Conservation (phyloP, 495 filamentous ascomycete species). For the Recurvomyces mirabilis region DNA sequence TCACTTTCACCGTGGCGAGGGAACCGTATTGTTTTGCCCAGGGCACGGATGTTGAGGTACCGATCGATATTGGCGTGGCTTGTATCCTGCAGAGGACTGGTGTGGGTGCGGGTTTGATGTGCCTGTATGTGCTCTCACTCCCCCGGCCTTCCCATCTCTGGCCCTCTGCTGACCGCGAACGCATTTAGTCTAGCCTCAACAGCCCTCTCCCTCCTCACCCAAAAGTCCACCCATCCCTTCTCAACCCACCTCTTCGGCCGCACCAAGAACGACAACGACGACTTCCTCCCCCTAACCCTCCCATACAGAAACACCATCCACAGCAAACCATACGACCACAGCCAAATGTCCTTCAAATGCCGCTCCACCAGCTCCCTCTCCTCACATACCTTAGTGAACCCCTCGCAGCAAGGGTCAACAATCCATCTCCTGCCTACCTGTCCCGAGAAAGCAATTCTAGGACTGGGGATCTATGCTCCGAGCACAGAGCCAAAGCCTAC, state of each 20-base stretch:
- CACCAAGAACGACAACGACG: not conserved
- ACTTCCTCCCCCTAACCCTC: not conserved
- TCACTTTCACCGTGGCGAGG: conserved; percentile 6
- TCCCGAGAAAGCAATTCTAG: conserved; percentile 9
- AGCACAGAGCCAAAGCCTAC: conserved; percentile 7
- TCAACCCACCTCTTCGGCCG: conserved; percentile 14
- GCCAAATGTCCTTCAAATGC: conserved; percentile 18
- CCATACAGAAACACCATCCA: conserved; percentile 3
- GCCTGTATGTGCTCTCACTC: conserved; percentile 13
- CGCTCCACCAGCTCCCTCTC: conserved; percentile 15
- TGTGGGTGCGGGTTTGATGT: conserved; percentile 5
- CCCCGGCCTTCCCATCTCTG: too few species aligned
- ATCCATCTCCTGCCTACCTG: conserved; percentile 5
- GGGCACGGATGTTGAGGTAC: too few species aligned
- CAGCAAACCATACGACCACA: conserved; percentile 1
- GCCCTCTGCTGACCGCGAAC: not conserved
- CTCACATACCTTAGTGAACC: conserved; percentile 7
- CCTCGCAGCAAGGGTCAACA: conserved; percentile 2
- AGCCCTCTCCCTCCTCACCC: conserved; percentile 11
- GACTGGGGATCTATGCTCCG: conserved; percentile 14
- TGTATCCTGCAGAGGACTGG: conserved; percentile 9
- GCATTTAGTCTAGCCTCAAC: not conserved
- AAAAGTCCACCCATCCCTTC: conserved; percentile 9
- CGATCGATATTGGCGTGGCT: not conserved
- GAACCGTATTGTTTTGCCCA: not conserved